Conservation (phyloP, 2,329 filamentous ascomycete genomes). For the Fusarium denticulatum region DNA sequence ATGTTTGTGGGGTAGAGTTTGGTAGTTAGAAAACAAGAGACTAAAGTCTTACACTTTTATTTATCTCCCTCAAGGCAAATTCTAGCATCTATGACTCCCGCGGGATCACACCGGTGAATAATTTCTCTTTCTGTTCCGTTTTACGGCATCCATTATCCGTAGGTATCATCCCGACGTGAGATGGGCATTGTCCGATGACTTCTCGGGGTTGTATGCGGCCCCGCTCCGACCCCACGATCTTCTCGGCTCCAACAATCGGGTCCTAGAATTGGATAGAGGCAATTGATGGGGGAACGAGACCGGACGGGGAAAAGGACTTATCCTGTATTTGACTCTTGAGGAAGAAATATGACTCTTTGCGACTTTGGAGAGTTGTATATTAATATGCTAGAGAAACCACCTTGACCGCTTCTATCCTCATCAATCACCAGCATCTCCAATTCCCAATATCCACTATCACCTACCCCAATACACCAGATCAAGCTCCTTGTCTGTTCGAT, state of each 20-base stretch:
- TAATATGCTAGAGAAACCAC: background rate
- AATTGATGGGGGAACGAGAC: background rate
- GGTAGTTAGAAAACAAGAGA: background rate
- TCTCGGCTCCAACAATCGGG: background rate
- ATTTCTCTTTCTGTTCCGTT: background rate
- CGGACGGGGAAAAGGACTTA: background rate
- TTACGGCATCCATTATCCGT: background rate
- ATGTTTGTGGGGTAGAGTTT: background rate
- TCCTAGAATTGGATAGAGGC: background rate
- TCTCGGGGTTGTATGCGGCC: background rate
- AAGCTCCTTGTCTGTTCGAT: no score
- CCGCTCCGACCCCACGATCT: conserved; percentile 17
- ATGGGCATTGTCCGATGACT: conserved; percentile 4
- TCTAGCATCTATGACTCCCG: fast-evolving
- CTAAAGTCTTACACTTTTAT: conserved; percentile 19
- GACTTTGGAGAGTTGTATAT: background rate
- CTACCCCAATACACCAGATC: no score
- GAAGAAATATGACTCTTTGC: background rate
- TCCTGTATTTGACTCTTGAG: background rate
- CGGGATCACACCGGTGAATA: background rate
- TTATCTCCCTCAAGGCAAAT: background rate
- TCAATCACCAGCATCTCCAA: background rate
- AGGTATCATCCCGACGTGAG: background rate
- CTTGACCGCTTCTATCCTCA: background rate
- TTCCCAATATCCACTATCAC: background rate